Evolutionary conservation across 2,329 filamentous ascomycete genomes (phyloP), one percentile per base, ranked within the genome.

Genomic region (Ilyonectria robusta): DNA sequence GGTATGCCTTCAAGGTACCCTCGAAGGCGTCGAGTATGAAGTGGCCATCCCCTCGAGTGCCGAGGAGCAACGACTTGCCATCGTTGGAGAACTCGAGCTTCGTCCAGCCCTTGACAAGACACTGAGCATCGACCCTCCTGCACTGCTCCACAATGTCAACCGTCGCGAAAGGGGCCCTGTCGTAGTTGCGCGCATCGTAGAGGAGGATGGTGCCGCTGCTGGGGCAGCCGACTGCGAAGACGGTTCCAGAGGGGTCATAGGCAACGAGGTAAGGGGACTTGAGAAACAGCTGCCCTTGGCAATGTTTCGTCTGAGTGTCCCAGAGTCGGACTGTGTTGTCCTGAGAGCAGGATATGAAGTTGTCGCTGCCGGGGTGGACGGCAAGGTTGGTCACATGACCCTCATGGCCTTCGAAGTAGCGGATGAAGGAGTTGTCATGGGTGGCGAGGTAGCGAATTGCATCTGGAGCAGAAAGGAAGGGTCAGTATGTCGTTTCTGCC

Each of bases 1-100:
- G 85, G 78, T 93, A 94, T 10, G 93, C 91, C 76, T 92, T 93
- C 23, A 98, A 81, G 7, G 86, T 87, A 44, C 95, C 96, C 47
- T 94, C 91, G 78, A 98, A 98, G 1, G 95, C 93, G 78, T 99
- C 96, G n/a, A 99, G 85, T 2, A 99, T 84, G 76, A 96, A 97
- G 80, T 99, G 96, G 0, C 94, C 94, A 58, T 87, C 87, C 7
- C 93, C 94, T 55, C 92, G 93, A 2, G 95, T 98, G 15, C 93
- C 93, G 19, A 99, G 81, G 6, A 99, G 86, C 54, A 99, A 82
- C 67, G 89, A 89, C 77, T 97, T 97, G 19, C 96, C 96, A 76
- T 99, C 96, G 76, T 99, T 99, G 65, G 94, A 96, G 78, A 99
- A 98, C 75, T 97, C 94, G 47, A 99, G 86, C 73, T 93, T 94